Base-by-base conservation (phyloP, 768 basidiomycete species). In the Lactarius vividus region DNA sequence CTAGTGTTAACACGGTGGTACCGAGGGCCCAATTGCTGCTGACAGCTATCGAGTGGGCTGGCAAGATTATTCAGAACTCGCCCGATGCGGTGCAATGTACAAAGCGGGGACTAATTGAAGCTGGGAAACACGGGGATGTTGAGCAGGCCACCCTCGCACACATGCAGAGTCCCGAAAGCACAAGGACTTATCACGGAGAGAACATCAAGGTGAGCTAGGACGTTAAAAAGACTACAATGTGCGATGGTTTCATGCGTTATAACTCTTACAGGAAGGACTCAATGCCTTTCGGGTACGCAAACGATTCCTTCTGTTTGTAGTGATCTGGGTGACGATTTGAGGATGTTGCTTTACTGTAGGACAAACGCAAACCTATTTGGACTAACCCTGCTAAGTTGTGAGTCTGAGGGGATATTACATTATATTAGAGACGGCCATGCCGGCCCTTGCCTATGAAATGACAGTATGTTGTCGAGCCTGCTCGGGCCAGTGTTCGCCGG, bases 21-120 rank as follows among this genome's bases (percentile, higher is more conserved):
- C 82, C 86, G 11, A 73, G 79, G 42, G 70, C 78, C 0, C 72
- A 85, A 52, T 83, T 92, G 2, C 71, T 94, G 13, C 69, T 83
- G 7, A 80, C 85, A 9, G 92, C 92, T 2, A 74, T 94, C 33
- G 76, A 78, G 4, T 74, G 85, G 63, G 92, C 93, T 3, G 76
- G 79, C 60, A 77, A 82, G 61, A 86, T 94, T 67, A 75, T 76
- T 18, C 72, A 73, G 28, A 90, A 89, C 70, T 92, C 90, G 1
- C 93, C 92, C 0, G 93, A 94, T 73, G 81, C 92, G 0, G 87
- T 94, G 1, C 88, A 89, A 69, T 81, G 84, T 55, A 88, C 91
- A 3, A 95, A 94, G 74, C 78, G 81, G n/a, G 88, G 82, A 1
- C 77, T 95, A 10, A 61, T 89, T 18, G 74, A 88, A 3, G 77